Percentiles rank a stretch among this genome's conserved stretches.
These are phyloP conservation scores for Closterium sp. DNA, from an alignment of 139 green algal species.

Conservation along the genomic window DNA sequence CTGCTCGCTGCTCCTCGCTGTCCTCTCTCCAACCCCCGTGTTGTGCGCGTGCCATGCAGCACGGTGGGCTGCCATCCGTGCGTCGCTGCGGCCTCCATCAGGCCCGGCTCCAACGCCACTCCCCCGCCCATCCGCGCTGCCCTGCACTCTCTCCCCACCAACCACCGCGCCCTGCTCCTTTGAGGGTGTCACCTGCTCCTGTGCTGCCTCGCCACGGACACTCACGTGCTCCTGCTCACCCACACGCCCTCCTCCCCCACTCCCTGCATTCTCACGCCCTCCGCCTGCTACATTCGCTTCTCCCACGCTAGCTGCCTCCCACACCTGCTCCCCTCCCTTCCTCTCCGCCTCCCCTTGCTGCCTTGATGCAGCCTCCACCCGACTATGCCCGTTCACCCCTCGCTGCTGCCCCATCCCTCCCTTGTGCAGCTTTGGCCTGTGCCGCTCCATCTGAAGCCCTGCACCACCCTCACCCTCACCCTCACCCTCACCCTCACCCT, in stretches of 20 bases:
- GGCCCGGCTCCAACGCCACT: background rate
- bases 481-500: background rate
- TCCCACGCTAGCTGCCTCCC: background rate
- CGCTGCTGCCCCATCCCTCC: background rate
- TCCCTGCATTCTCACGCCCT: background rate
- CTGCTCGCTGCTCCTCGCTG: background rate
- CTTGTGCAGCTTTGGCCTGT: background rate
- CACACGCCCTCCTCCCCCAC: background rate
- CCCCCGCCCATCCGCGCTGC: background rate
- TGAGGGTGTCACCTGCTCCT: background rate
- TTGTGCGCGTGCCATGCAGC: background rate
- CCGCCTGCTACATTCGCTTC: background rate
- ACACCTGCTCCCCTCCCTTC: background rate
- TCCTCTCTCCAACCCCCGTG: background rate
- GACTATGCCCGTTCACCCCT: background rate
- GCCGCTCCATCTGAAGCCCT: background rate
- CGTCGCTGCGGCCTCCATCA: background rate
- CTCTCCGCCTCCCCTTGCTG: background rate
- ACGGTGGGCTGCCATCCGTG: background rate
- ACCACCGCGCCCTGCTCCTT: background rate
- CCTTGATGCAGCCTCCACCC: background rate
- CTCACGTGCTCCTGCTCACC: background rate
- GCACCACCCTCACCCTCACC: background rate
- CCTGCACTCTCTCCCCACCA: background rate
- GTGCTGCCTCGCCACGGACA: background rate